Base-by-base conservation (phyloP, 2,329 filamentous ascomycete species). In the Fusarium marasasianum region DNA sequence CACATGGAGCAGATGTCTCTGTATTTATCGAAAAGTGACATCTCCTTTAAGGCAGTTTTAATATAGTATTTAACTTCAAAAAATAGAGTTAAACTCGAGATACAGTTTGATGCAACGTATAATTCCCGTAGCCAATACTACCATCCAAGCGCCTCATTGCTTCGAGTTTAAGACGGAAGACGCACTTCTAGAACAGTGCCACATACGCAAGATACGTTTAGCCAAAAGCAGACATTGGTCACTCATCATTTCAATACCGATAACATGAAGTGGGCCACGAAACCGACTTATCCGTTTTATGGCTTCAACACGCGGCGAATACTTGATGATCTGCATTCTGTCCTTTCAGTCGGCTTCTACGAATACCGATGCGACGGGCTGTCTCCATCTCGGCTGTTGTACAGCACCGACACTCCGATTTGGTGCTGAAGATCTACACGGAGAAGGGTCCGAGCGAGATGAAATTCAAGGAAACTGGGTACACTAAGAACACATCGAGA, bases 1-100 rank as follows among this genome's bases (percentile, higher is more conserved):
- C 11, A 11, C 1, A 17, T 4, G 4, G 0, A 11, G 9, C 43
- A 45, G 5, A 0, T 20, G 10, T 26, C 24, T 45, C 0, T 26
- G 17, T 24, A 6, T 7, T 3, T 13, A 18, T 26, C 11, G 0
- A 45, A 9, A 9, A 1, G 3, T 7, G 24, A 10, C 1, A 3
- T 13, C 2, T 3, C 8, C 1, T 47, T 14, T 10, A 0, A 14
- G 12, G 24, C 5, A 20, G 8, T 0, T 3, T 7, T 14, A 14
- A 47, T 47, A 10, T 29, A 26, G 24, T 24, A 15, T 33, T 10
- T 3, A 18, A 31, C 22, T 18, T 33, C 15, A 50, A 1, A 18
- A 3, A 33, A 33, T 24, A 51, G 22, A 24, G 47, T 33, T 50
- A 51, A 33, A 17, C 29, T 51, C 5, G 1, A 14, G 22, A 51